Base-by-base conservation (phyloP, 2,329 filamentous ascomycete species). In the Aciculosporium take region DNA sequence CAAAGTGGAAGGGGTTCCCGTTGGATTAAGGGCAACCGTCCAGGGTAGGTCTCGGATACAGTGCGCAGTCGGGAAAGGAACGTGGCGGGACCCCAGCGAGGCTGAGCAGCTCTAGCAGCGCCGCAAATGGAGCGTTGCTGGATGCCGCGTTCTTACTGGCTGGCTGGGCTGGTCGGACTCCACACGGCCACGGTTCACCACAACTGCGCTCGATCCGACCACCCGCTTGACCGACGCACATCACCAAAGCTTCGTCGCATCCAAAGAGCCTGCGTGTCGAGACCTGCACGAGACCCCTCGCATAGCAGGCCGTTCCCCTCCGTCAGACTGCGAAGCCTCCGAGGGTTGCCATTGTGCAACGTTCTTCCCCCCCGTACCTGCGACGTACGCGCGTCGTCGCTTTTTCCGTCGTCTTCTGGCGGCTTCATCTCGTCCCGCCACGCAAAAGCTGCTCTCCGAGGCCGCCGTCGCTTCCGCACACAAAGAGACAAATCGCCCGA, bases 181-280 rank as follows among this genome's bases (percentile, higher is more conserved):
- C 23, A 17, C 4, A 13, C 10, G 24, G 12, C 13, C 36, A 30
- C 36, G n/a, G 15, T n/a, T n/a, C n/a, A n/a, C 18, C 28, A 32
- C 29, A 13, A 17, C 21, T 28, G 17, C 28, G 13, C 13, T 24
- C 13, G 6, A 13, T 23, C 30, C 31, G 30, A 34, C 24, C 39
- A 37, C 37, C 30, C 35, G 21, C 35, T n/a, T n/a, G 18, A 18
- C 33, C 38, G 36, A 21, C 25, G 30, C 30, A 30, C 37, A 23
- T 32, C 34, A 21, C 24, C 25, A 36, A 41, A 13, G 10, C 38
- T 33, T 40, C 27, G 33, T 39, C 23, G n/a, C 37, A 30, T 39
- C 15, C 21, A n/a, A 17, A 15, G 24, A 39, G 41, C 25, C 36
- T 35, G 41, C 41, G 28, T 29, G 25, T 28, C 36, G 28, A 39